Percentiles rank a stretch among this genome's conserved stretches.
These are phyloP conservation scores for Epichloe baconii DNA, from an alignment of 2,329 filamentous ascomycete genomes.

Conservation along the genomic window DNA sequence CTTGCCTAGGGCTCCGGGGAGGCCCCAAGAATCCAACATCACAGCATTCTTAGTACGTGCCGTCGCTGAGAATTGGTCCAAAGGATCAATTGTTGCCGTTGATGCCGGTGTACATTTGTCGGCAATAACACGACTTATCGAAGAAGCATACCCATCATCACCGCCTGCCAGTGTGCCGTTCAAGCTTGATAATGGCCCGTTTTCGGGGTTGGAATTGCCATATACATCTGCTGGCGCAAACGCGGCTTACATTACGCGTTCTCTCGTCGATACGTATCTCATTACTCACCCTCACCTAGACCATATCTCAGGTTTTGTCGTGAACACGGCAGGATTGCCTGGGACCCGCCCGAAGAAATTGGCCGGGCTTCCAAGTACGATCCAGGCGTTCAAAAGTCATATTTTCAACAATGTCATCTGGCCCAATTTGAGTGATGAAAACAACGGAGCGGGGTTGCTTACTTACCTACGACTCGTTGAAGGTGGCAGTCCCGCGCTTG, in stretches of 20 bases:
- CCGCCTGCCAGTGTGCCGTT: constrained; percentile 26
- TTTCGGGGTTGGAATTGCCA: constrained; percentile 63
- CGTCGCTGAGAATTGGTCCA: constrained; percentile 62
- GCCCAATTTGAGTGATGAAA: constrained; percentile 94
- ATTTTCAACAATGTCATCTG: constrained; percentile 98
- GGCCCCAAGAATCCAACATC: constrained; percentile 78
- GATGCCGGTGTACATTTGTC: constrained; percentile 86
- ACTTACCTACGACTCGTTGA: constrained; percentile 83
- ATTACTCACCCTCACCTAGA: constrained; percentile 97
- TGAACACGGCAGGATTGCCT: constrained; percentile 82
- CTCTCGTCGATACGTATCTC: constrained; percentile 75
- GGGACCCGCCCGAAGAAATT: constrained; percentile 73
- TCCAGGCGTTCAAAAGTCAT: constrained; percentile 81
- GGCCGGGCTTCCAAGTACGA: constrained; percentile 77
- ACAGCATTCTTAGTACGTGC: constrained; percentile 85
- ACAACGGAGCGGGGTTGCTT: constrained; percentile 82
- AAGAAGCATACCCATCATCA: constrained; percentile 34
- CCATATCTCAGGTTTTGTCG: constrained; percentile 79
- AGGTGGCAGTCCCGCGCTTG: constrained; percentile 73
- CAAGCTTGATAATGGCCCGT: constrained; percentile 55
- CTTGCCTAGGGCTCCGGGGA: constrained; percentile 65
- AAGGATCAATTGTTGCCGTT: constrained; percentile 76
- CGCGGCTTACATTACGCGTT: constrained; percentile 64
- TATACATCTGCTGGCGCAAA: constrained; percentile 58
- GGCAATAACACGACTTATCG: constrained; percentile 68